Evolutionary conservation across 495 filamentous ascomycete genomes (phyloP).

Genomic region (Penicillium pulvis): DNA sequence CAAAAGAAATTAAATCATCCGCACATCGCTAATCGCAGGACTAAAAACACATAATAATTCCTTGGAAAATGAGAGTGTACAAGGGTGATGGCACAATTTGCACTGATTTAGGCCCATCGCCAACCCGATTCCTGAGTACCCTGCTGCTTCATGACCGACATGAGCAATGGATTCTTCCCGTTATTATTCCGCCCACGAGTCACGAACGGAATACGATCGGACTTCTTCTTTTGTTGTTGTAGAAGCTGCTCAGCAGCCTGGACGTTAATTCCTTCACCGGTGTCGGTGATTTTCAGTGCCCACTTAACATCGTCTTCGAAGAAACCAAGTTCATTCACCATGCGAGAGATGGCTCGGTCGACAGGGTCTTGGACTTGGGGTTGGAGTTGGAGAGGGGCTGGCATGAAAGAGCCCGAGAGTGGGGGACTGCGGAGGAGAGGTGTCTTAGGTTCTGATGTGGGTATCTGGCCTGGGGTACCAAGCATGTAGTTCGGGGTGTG

Average conservation of each 20-base stretch:
- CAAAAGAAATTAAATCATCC: background rate
- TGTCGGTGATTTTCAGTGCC: slow-evolving; percentile 56
- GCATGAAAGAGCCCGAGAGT: slow-evolving; percentile 12
- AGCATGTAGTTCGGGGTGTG: background rate
- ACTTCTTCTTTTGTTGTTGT: slow-evolving; percentile 43
- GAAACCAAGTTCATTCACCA: slow-evolving; percentile 54
- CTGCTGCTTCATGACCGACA: slow-evolving; percentile 33
- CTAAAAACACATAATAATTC: background rate
- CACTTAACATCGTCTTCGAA: slow-evolving; percentile 49
- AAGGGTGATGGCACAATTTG: background rate
- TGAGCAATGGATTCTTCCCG: slow-evolving; percentile 26
- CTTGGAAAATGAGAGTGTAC: background rate
- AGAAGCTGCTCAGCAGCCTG: slow-evolving; percentile 47
- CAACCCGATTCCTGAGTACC: slow-evolving; percentile 37
- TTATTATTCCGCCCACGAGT: slow-evolving; percentile 3
- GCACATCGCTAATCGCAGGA: background rate
- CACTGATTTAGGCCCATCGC: slow-evolving; percentile 36
- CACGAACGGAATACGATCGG: slow-evolving; percentile 21
- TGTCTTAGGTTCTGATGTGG: slow-evolving; percentile 2
- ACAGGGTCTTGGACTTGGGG: slow-evolving; percentile 55
- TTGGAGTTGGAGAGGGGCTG: slow-evolving; percentile 25
- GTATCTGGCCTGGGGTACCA: background rate
- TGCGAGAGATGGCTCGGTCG: slow-evolving; percentile 49
- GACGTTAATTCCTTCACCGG: slow-evolving; percentile 52
- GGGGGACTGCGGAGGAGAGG: slow-evolving; percentile 9